Evolutionary conservation across 345 rosid species (phyloP).

Genomic region (Eucalyptus curtisii): DNA sequence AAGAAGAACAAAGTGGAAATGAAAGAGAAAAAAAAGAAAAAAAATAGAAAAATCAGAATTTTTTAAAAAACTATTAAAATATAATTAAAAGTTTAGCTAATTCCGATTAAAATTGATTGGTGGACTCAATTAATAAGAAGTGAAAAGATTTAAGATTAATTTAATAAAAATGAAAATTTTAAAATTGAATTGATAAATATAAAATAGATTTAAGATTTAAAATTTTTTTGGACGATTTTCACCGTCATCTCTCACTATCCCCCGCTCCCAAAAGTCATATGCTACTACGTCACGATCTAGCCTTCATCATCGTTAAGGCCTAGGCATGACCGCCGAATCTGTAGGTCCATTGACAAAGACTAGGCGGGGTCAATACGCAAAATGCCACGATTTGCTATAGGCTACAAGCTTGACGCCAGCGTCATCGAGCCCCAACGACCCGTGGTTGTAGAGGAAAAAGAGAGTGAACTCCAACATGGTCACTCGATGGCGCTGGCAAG

Average conservation of each 20-base stretch:
- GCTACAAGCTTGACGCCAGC: neutral
- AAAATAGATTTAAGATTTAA: too few species aligned
- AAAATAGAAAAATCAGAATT: too few species aligned
- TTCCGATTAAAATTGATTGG: too few species aligned
- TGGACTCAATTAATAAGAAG: rapidly evolving
- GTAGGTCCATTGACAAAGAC: neutral
- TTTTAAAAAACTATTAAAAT: too few species aligned
- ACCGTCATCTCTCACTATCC: too few species aligned
- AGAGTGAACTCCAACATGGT: neutral
- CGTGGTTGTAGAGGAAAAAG: neutral
- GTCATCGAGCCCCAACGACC: neutral
- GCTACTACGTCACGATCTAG: neutral
- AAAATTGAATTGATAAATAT: too few species aligned
- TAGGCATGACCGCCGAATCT: neutral
- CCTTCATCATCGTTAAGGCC: neutral
- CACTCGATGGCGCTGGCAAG: neutral
- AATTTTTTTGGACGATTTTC: too few species aligned
- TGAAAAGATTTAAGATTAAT: rapidly evolving
- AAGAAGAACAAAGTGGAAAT: too few species aligned
- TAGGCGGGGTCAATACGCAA: neutral
- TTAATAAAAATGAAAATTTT: too few species aligned
- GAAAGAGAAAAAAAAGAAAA: too few species aligned
- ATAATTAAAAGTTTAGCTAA: too few species aligned
- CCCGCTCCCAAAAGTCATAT: neutral
- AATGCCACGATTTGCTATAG: neutral